Conservation (phyloP, 2,329 filamentous ascomycete genomes). For the Hymenotorrendiella dingleyae region DNA sequence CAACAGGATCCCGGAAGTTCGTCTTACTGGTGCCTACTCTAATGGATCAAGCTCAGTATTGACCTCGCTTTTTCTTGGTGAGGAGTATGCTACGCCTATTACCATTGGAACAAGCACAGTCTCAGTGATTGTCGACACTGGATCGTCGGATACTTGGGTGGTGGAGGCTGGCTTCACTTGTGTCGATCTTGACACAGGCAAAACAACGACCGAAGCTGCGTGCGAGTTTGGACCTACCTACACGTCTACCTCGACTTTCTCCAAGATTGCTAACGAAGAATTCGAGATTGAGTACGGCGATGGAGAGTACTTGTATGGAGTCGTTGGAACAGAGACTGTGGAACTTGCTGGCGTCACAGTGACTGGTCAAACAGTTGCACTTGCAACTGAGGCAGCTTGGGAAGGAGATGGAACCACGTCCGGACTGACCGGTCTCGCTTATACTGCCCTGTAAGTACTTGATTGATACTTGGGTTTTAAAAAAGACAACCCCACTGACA, state of each 20-base stretch:
- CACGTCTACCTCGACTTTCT: background rate
- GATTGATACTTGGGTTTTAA: too few relatives aligned
- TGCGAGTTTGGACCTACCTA: background rate
- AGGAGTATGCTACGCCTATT: constrained; percentile 10
- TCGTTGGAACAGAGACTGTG: background rate
- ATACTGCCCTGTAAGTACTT: constrained; percentile 34
- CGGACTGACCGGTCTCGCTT: constrained; percentile 46
- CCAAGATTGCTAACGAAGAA: background rate
- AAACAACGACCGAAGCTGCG: background rate
- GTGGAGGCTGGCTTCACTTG: constrained; percentile 32
- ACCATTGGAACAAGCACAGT: constrained; percentile 22
- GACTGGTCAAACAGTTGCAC: constrained; percentile 39
- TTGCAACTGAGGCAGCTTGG: constrained; percentile 39
- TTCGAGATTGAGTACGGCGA: background rate
- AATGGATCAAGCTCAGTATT: too few relatives aligned
- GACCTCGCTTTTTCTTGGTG: background rate
- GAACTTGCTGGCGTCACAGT: constrained; percentile 41
- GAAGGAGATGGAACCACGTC: constrained; percentile 39
- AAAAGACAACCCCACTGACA: too few relatives aligned
- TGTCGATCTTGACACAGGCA: constrained; percentile 25
- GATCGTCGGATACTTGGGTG: constrained; percentile 42
- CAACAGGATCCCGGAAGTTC: too few relatives aligned
- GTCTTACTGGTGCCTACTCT: too few relatives aligned
- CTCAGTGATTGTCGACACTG: constrained; percentile 39
- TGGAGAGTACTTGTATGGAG: background rate